Evolutionary conservation across 2,329 filamentous ascomycete species (phyloP), one percentile per base, ranked within the genome.

Genomic region (Colletotrichum siamense): DNA sequence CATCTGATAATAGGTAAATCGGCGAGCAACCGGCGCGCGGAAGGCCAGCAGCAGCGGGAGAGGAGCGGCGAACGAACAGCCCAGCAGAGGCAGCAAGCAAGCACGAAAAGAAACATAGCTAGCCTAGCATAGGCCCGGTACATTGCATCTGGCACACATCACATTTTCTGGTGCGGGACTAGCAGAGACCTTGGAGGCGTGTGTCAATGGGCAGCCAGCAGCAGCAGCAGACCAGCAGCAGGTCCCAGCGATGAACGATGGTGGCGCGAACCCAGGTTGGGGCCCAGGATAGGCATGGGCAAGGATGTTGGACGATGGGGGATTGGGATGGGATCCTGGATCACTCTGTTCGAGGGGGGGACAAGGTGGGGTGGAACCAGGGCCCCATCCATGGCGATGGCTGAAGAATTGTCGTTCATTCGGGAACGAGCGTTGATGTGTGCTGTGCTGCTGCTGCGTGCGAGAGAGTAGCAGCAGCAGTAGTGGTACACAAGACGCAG

Each of bases 401-500:
- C 70, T 76, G 73, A 76, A 76, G 73, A 76, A 76, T 76, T 76
- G 73, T 61, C 36, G 36, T 44, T 76, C 73, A 69, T 73, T 55
- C 73, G 73, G 69, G 69, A 73, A 73, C 69, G 63, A 59, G 57
- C 64, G 73, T 75, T 39, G 52, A 28, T 39, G 30, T 59, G 18
- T n/a, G 30, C 26, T 28, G 26, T 32, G 5, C 12, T 18, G 28
- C 55, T 61, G 28, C 57, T 71, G 52, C 39, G 67, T 30, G 67
- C 44, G 59, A 16, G 59, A 44, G 16, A 44, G 36, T 18, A 44
- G 36, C 36, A 44, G 36, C 16, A 44, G 36, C 16, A 39, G 36
- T 8, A 18, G 36, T 18, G 36, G 36, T 39, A 39, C 36, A 39
- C 36, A 39, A 39, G 36, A 18, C 36, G 36, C 36, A 39, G 36